phyloP scores from a whole-genome alignment of 352 stramenopile genomes.

The Thalassiosira livingstoniorum region DNA sequence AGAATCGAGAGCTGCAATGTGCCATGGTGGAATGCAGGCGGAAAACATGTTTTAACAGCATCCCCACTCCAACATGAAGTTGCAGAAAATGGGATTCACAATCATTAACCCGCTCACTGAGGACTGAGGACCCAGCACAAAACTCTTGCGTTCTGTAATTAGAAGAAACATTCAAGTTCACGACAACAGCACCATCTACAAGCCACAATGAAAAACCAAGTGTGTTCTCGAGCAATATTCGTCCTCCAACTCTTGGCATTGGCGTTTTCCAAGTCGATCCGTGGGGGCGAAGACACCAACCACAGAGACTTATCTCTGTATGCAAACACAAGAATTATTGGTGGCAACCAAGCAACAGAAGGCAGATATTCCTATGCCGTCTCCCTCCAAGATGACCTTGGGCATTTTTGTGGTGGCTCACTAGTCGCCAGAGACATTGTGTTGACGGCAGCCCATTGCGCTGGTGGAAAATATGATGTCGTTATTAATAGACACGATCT shows the following conservation, averaged over 20 bases:
- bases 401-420: slow-evolving; percentile 28
- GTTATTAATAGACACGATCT: slow-evolving; percentile 26
- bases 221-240: neutral
- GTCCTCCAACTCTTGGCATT: neutral
- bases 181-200: neutral
- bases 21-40: too few relatives aligned
- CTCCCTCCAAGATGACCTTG: neutral
- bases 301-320: neutral
- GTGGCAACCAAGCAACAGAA: neutral
- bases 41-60: too few relatives aligned
- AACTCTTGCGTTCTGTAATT: too few relatives aligned
- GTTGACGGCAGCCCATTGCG: slow-evolving; percentile 29
- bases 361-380: neutral
- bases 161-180: neutral
- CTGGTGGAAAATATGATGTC: slow-evolving; percentile 11
- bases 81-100: too few relatives aligned
- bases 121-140: too few relatives aligned
- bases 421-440: slow-evolving; percentile 36
- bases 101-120: too few relatives aligned
- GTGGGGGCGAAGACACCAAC: neutral
- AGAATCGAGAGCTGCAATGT: too few relatives aligned
- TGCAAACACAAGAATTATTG: neutral
- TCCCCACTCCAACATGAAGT: too few relatives aligned
- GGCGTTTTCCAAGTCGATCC: neutral
- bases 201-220: neutral